These are phyloP conservation scores for Cutaneotrichosporon sp. DNA, from an alignment of 1,284 basidiomycete genomes.

Conservation along the genomic window DNA sequence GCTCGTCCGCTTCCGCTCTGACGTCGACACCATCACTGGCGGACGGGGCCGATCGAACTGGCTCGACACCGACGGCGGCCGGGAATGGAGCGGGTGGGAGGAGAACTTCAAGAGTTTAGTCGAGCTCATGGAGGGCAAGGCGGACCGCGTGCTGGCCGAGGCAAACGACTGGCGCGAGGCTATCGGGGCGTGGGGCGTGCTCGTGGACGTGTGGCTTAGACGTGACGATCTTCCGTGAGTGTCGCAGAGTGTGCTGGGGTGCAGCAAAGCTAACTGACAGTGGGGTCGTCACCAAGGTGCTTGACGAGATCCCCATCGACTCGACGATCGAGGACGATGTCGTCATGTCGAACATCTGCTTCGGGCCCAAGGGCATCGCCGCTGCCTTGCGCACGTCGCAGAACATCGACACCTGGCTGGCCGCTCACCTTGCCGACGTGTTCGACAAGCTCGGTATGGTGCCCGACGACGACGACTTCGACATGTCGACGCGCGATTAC, in stretches of 20 bases:
- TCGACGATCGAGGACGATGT: slow-evolving; percentile 73
- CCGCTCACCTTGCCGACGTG: slow-evolving; percentile 83
- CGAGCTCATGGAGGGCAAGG: slow-evolving; percentile 68
- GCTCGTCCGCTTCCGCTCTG: slow-evolving; percentile 71
- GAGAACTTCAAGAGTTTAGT: slow-evolving; percentile 74
- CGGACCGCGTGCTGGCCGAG: slow-evolving; percentile 65
- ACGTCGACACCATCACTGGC: slow-evolving; percentile 67
- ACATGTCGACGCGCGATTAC: slow-evolving; percentile 70
- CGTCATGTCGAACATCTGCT: slow-evolving; percentile 71
- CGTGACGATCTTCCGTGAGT: slow-evolving; percentile 81
- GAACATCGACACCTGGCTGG: slow-evolving; percentile 81
- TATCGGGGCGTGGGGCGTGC: slow-evolving; percentile 82
- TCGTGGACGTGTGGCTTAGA: slow-evolving; percentile 77
- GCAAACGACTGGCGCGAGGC: slow-evolving; percentile 91
- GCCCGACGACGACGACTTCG: slow-evolving; percentile 64
- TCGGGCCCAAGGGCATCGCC: slow-evolving; percentile 61
- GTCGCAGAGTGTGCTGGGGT: slow-evolving; percentile 23
- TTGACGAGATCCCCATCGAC: slow-evolving; percentile 72
- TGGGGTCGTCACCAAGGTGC: slow-evolving; percentile 63
- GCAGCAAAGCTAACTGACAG: slow-evolving; percentile 56
- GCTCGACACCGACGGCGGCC: slow-evolving; percentile 51
- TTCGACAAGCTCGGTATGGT: slow-evolving; percentile 69
- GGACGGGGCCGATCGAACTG: slow-evolving; percentile 63
- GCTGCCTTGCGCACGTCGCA: slow-evolving; percentile 66
- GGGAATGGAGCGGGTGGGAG: slow-evolving; percentile 71